A percentile compares a stretch with the other conserved stretches of the same genome.
Conservation (phyloP, 108 stramenopile species). For the Mayamaea pseudoterrestris region DNA sequence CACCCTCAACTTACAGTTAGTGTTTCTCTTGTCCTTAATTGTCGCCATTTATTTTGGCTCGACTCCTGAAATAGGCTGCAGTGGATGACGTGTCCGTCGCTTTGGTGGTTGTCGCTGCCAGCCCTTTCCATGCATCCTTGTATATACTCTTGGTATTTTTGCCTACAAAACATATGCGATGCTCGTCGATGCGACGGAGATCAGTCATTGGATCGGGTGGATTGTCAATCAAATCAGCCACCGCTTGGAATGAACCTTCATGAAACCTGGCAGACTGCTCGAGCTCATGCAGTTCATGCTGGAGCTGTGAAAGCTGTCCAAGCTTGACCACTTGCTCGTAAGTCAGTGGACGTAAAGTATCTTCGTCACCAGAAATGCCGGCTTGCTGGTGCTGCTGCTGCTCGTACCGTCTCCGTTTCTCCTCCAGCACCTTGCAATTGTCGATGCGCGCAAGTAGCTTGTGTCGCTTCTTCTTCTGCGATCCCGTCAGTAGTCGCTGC, state of each 20-base stretch:
- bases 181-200: constrained; percentile 73
- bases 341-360: too few relatives aligned
- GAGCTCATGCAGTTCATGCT: constrained; percentile 32
- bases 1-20: too few relatives aligned
- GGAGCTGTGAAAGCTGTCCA: constrained; percentile 17
- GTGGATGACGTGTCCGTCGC: constrained; percentile 7
- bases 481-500: constrained; percentile 45
- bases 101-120: constrained; percentile 49
- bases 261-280: constrained; percentile 10
- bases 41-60: too few relatives aligned
- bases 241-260: constrained; percentile 19
- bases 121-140: constrained; percentile 53
- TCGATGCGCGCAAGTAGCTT: constrained; percentile 26
- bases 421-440: constrained; percentile 28
- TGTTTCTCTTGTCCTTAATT: too few relatives aligned
- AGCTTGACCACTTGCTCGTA: constrained; percentile 23
- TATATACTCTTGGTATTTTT: constrained; percentile 51
- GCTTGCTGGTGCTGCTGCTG: too few relatives aligned
- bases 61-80: constrained; percentile 21
- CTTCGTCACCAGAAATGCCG: too few relatives aligned
- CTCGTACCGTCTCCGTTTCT: constrained; percentile 10
- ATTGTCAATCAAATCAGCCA: constrained; percentile 53
- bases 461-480: constrained; percentile 39
- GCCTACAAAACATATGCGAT: constrained; percentile 58
- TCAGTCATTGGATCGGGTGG: constrained; percentile 72